These are phyloP conservation scores for Casuarina glauca DNA, from an alignment of 306 rosid genomes.

Conservation along the genomic window DNA sequence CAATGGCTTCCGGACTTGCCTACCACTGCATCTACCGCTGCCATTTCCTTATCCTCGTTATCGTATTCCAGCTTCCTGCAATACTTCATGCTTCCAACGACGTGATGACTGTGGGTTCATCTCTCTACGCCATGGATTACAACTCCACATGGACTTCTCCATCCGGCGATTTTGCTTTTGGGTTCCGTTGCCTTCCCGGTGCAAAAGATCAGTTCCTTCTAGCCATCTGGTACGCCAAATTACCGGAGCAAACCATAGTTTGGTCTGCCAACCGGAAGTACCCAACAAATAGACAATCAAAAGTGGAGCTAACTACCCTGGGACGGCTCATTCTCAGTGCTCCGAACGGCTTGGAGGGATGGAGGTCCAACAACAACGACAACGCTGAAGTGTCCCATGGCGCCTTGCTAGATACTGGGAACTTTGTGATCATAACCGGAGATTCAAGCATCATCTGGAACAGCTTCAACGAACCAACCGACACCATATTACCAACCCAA, in stretches of 20 bases:
- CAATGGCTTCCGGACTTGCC: neutral
- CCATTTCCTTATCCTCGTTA: neutral
- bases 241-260: neutral
- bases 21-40: neutral
- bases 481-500: too few species aligned
- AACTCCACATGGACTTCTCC: neutral
- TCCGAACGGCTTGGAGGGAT: too few species aligned
- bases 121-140: neutral
- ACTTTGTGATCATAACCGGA: too few species aligned
- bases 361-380: too few species aligned
- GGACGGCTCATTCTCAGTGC: too few species aligned
- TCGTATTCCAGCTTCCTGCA: neutral
- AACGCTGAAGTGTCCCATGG: too few species aligned
- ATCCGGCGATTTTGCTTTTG: neutral
- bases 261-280: neutral
- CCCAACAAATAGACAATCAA: neutral
- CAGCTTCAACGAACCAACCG: too few species aligned
- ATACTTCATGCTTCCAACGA: too few species aligned
- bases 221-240: neutral
- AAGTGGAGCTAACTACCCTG: neutral
- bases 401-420: too few species aligned
- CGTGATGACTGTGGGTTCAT: neutral
- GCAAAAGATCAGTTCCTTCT: neutral
- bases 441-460: too few species aligned
- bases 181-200: neutral